A percentile compares a stretch with the other conserved stretches of the same genome.
phyloP scores from a whole-genome alignment of 2,329 filamentous ascomycete species.

The Colletotrichum cuscutae region DNA sequence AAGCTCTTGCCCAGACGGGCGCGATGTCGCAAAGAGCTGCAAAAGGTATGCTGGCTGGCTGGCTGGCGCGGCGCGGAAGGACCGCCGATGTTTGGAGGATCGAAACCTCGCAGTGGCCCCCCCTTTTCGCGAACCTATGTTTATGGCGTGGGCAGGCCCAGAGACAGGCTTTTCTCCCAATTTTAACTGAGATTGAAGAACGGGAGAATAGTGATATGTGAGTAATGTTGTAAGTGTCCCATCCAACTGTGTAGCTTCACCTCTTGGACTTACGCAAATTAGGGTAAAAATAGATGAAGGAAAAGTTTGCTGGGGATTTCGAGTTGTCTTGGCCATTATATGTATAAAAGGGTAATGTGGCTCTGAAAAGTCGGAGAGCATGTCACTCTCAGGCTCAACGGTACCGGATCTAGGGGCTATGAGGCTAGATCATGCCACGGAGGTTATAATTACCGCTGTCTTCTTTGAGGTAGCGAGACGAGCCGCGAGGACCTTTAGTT shows the following conservation, averaged over 20 bases:
- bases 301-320: background rate
- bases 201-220: background rate
- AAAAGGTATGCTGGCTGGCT: too few relatives aligned
- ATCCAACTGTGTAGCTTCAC: background rate
- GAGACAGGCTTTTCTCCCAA: background rate
- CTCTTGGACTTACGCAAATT: background rate
- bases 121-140: background rate
- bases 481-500: background rate
- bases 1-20: too few relatives aligned
- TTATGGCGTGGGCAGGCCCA: background rate
- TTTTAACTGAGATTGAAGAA: background rate
- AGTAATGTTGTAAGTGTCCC: background rate
- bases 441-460: background rate
- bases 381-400: background rate
- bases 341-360: background rate
- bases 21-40: too few relatives aligned
- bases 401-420: too few relatives aligned
- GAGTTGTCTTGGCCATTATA: background rate
- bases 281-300: background rate
- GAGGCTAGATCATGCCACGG: background rate
- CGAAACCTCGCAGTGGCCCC: too few relatives aligned
- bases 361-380: background rate
- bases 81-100: too few relatives aligned
- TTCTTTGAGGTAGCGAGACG: background rate
- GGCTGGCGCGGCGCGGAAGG: too few relatives aligned